Evolutionary conservation across 129 eudicot species (phyloP), one percentile per base, ranked within the genome.

Genomic region (Daucus carota): DNA sequence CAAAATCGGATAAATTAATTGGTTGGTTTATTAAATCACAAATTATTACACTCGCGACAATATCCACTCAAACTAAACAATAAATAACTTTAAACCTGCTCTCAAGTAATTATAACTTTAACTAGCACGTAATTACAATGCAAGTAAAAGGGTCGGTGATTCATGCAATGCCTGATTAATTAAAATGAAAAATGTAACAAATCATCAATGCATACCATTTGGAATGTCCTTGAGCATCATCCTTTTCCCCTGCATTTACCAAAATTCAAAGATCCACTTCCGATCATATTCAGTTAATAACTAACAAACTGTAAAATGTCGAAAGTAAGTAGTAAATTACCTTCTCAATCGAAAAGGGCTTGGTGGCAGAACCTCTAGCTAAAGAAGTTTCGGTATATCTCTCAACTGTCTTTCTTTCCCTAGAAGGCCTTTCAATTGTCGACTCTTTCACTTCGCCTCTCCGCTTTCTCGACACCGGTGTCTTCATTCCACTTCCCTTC

Each of bases 351-450:
- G 94, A 75, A 18, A 92, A 65, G 0, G 94, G 83, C 80, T 92
- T 92, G 2, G 75, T 74, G 1, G 79, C 71, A 20, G 87, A 73
- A 13, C 76, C 48, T 74, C 80, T 79, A 3, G 80, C 77, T 50
- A 70, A 67, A 33, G 77, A 72, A 54, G 77, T 50, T 67, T 83
- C 93, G 12, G 87, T 76, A 60, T 86, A 92, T n/a, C 98, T 82
- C 73, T 90, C 96, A 57, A 92, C 98, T 0, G 88, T 82, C 81
- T 92, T 92, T 80, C 98, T 86, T 79, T 90, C 96, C 73, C 98
- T 90, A 11, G 84, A 84, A 11, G 98, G 96, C 83, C 97, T 86
- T 46, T 87, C 96, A 38, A 62, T 84, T 43, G 93, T 88, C 3
- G 88, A 82, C 8, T 50, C 70, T 28, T 79, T 75, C 40, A 79